Conservation (phyloP, 2,329 filamentous ascomycete species). For the Venturia carpophila region DNA sequence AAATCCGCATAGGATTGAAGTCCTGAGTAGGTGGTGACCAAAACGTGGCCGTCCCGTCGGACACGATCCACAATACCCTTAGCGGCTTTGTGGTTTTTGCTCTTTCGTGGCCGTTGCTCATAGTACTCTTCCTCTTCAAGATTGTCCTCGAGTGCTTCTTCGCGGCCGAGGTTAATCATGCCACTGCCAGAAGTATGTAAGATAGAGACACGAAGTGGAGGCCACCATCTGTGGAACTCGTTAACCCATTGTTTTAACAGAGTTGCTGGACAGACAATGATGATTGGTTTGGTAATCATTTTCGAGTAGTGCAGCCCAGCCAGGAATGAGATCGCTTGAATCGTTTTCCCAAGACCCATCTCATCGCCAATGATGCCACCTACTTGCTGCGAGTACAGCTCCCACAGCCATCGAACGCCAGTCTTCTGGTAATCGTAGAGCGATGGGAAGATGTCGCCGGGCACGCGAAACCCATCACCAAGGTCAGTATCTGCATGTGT, state of each 20-base stretch:
- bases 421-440: constrained; percentile 97
- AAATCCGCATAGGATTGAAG: constrained; percentile 86
- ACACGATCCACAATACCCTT: constrained; percentile 77
- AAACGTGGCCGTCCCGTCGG: constrained; percentile 74
- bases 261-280: constrained; percentile 89
- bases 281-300: constrained; percentile 72
- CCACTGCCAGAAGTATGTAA: constrained; percentile 92
- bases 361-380: constrained; percentile 95
- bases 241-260: constrained; percentile 97
- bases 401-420: constrained; percentile 91
- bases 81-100: constrained; percentile 59
- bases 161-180: constrained; percentile 71
- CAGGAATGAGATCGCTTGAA: constrained; percentile 71
- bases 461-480: constrained; percentile 68
- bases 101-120: constrained; percentile 26
- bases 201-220: constrained; percentile 92
- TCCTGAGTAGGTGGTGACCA: constrained; percentile 93
- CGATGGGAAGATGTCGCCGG: constrained; percentile 86
- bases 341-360: constrained; percentile 97
- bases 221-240: constrained; percentile 98
- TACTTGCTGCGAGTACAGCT: constrained; percentile 80
- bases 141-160: constrained; percentile 54
- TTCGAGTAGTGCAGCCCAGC: constrained; percentile 89
- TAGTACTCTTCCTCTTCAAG: constrained; percentile 45
- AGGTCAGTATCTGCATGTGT: constrained; percentile 68